Base-by-base conservation (phyloP, 768 basidiomycete species). In the Xanthoconium purpureum region DNA sequence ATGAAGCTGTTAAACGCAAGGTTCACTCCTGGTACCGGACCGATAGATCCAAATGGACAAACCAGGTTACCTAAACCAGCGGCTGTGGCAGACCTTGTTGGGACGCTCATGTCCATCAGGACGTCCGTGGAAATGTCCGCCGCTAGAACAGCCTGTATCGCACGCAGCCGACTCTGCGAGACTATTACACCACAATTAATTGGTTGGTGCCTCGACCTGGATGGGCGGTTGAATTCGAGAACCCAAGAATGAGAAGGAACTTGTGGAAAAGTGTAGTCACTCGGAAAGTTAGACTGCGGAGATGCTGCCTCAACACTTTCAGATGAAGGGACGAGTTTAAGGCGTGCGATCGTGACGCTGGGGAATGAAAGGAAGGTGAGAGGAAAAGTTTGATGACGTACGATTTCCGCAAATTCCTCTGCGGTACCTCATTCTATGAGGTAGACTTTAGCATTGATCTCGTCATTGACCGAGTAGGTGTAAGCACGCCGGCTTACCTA, bases 101-200 rank as follows among this genome's bases (percentile, higher is more conserved):
- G 54, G 38, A 63, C 59, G 14, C 42, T 50, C 57, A 70, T 66
- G 50, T 57, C 56, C 67, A 67, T 63, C 32, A 71, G 47, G 24
- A 58, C 57, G 13, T 71, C 67, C 38, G 67, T 17, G 12, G 61
- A 62, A 46, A 61, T 51, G 36, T 63, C 58, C 15, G 47, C 29
- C 75, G 58, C 86, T 68, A 38, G 80, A 79, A 65, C 85, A 80
- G 40, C 87, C 61, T 89, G 88, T 51, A 92, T 85, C 40, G 87
- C 88, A 54, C 81, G 79, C 81, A 91, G 82, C 46, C 87, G 79
- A 18, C 80, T 79, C 69, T 91, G 89, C 59, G 82, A 85, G 76
- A 91, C 80, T 14, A 91, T 82, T 43, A 91, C 67, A 20, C 90
- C 89, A 42, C 63, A 67, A 35, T 64, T 64, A 46, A 78, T 73